A percentile compares a stretch with the other conserved stretches of the same genome.
Evolutionary conservation across 331 rosid species (phyloP).

Genomic region (Erythrophleum ivorense): DNA sequence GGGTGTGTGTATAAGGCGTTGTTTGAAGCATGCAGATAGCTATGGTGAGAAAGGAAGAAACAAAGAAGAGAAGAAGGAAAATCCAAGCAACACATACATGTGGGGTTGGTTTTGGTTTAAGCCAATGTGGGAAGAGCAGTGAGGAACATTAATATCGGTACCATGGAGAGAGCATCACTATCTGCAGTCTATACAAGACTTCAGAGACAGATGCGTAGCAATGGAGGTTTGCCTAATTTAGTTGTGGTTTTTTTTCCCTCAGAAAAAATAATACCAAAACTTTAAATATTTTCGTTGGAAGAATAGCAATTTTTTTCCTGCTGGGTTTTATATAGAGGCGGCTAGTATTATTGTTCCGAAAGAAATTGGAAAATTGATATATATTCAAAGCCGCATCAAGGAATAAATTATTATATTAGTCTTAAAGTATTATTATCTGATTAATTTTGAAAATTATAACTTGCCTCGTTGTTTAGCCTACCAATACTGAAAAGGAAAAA

Average conservation of each 20-base stretch:
- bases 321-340: neutral
- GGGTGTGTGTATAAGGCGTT: constrained; percentile 26
- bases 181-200: constrained; percentile 34
- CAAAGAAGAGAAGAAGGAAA: constrained; percentile 20
- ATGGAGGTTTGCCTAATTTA: constrained; percentile 16
- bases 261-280: neutral
- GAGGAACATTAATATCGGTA: constrained; percentile 37
- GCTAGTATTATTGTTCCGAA: neutral
- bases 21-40: constrained; percentile 53
- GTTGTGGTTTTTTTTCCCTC: constrained; percentile 1
- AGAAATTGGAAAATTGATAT: neutral
- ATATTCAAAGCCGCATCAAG: neutral
- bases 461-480: neutral
- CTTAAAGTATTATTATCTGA: too few species aligned
- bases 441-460: neutral
- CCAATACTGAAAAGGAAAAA: too few species aligned
- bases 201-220: constrained; percentile 28
- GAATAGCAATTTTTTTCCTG: neutral
- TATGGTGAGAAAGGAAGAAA: constrained; percentile 29
- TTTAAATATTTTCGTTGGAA: neutral
- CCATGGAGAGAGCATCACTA: constrained; percentile 2
- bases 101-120: constrained; percentile 42
- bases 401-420: too few species aligned
- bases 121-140: constrained; percentile 51
- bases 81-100: constrained; percentile 41